Evolutionary conservation across 331 rosid species (phyloP).

Genomic region (Telfairia occidentalis): DNA sequence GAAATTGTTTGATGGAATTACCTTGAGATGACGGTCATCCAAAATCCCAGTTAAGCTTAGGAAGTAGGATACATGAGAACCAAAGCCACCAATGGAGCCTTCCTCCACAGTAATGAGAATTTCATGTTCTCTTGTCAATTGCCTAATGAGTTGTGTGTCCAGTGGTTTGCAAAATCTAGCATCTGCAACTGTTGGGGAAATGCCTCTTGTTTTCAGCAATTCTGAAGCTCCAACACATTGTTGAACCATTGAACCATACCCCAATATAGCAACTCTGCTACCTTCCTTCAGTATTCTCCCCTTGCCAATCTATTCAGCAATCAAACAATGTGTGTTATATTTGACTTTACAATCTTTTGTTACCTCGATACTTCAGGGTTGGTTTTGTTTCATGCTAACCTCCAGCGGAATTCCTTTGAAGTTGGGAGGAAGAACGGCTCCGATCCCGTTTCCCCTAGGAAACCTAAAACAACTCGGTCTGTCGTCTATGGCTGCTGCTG

Average conservation of each 20-base stretch:
- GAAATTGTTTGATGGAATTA: slow-evolving; percentile 17
- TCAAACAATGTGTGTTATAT: neutral
- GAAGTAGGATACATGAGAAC: slow-evolving; percentile 77
- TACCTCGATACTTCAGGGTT: neutral
- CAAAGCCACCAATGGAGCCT: slow-evolving; percentile 90
- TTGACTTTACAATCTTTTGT: neutral
- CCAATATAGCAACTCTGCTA: slow-evolving; percentile 55
- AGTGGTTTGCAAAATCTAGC: slow-evolving; percentile 90
- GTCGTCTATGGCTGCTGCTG: slow-evolving; percentile 73
- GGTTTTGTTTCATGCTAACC: slow-evolving; percentile 37
- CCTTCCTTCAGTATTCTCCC: slow-evolving; percentile 70
- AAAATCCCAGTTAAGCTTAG: slow-evolving; percentile 57
- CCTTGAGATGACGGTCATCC: slow-evolving; percentile 64
- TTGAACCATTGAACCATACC: slow-evolving; percentile 67
- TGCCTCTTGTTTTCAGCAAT: slow-evolving; percentile 33
- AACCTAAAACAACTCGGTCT: slow-evolving; percentile 90
- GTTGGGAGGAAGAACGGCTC: slow-evolving; percentile 41
- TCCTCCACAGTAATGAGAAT: slow-evolving; percentile 69
- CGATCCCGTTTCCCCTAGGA: slow-evolving; percentile 83
- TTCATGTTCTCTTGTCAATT: slow-evolving; percentile 61
- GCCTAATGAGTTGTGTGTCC: slow-evolving; percentile 48
- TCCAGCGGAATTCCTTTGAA: slow-evolving; percentile 63
- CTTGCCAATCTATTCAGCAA: slow-evolving; percentile 52
- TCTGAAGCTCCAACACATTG: slow-evolving; percentile 54
- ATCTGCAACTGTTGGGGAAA: slow-evolving; percentile 68